Evolutionary conservation across 2,329 filamentous ascomycete species (phyloP).

Genomic region (Lomentospora prolificans): DNA sequence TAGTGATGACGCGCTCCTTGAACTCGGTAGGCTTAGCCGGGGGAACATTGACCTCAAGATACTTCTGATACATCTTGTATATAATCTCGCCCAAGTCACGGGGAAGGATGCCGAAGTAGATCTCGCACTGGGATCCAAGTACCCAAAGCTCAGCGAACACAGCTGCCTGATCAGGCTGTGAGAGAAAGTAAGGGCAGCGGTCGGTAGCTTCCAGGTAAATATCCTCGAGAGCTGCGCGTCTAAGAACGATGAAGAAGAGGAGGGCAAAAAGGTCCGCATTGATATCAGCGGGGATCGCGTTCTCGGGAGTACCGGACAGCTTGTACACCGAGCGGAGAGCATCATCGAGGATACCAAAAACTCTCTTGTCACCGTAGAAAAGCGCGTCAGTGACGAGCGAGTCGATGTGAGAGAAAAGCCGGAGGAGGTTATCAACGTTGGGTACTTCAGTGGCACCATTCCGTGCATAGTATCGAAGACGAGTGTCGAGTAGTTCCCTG

Average conservation of each 20-base stretch:
- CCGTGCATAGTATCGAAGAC: constrained; percentile 17
- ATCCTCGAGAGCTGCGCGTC: constrained; percentile 48
- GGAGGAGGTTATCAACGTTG: constrained; percentile 16
- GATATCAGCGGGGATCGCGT: constrained; percentile 26
- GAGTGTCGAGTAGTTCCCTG: constrained; percentile 17
- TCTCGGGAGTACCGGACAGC: constrained; percentile 12
- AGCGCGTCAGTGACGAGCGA: constrained; percentile 19
- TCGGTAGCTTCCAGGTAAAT: constrained; percentile 54
- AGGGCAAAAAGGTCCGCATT: constrained; percentile 45
- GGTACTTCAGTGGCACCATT: constrained; percentile 17
- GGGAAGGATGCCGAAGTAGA: constrained; percentile 48
- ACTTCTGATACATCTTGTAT: constrained; percentile 21
- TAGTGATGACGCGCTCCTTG: constrained; percentile 22
- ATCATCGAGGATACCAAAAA: constrained; percentile 25
- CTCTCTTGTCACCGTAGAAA: constrained; percentile 19
- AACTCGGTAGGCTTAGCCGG: constrained; percentile 13
- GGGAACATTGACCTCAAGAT: constrained; percentile 18
- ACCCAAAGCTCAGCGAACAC: constrained; percentile 56
- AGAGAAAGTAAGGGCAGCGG: constrained; percentile 50
- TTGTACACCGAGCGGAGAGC: constrained; percentile 25
- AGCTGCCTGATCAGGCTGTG: constrained; percentile 52
- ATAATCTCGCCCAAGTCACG: constrained; percentile 34
- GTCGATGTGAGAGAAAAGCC: constrained; percentile 17
- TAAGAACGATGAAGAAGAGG: constrained; percentile 45
- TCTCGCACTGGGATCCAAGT: constrained; percentile 51